phyloP scores from a whole-genome alignment of 83 land plant genomes.

The Thuja plicata region DNA sequence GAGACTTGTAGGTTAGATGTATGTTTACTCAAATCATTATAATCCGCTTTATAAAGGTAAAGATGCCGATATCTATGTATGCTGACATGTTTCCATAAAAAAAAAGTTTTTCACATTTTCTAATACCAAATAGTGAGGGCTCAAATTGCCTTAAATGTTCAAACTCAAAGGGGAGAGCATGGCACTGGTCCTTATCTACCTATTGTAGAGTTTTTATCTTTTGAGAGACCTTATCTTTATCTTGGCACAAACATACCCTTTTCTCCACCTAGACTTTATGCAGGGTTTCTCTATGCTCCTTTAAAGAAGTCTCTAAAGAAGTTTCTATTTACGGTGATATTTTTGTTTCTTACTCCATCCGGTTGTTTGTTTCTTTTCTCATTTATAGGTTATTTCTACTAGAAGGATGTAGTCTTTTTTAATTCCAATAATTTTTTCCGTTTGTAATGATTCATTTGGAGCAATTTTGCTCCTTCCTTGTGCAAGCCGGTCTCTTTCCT shows the following conservation, averaged over 20 bases:
- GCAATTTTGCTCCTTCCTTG: background rate
- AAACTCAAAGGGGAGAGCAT: background rate
- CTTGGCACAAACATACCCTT: background rate
- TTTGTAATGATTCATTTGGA: background rate
- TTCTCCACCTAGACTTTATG: background rate
- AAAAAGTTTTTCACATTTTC: background rate
- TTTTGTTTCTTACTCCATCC: background rate
- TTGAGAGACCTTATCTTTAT: background rate
- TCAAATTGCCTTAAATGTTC: background rate
- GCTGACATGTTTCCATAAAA: background rate
- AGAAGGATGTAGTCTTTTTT: background rate
- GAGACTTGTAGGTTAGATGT: too few relatives aligned
- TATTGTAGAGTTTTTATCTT: too few relatives aligned
- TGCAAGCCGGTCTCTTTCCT: background rate
- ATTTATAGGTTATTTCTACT: background rate
- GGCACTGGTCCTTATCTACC: background rate
- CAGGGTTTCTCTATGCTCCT: background rate
- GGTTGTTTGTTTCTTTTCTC: background rate
- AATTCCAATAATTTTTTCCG: too few relatives aligned
- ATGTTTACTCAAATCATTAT: too few relatives aligned
- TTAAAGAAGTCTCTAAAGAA: background rate
- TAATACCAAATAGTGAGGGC: background rate
- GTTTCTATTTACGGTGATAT: background rate
- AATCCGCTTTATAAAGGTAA: too few relatives aligned
- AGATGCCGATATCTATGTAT: too few relatives aligned